A percentile compares a stretch with the other conserved stretches of the same genome.
Conservation (phyloP, 73 alveolate species). For the Uronychia binucleata region DNA sequence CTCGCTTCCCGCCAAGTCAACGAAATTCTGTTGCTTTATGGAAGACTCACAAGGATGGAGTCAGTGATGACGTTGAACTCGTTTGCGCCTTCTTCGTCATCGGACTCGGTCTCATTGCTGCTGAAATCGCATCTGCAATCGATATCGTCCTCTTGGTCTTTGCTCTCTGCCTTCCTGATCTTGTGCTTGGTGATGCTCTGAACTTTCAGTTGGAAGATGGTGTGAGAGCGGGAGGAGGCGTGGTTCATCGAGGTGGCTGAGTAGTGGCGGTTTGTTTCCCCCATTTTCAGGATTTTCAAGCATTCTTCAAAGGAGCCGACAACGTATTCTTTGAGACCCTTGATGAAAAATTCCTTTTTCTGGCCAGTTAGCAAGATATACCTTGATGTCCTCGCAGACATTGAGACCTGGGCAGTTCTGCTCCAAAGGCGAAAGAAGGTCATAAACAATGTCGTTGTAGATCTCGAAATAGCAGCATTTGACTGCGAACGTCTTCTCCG, state of each 20-base stretch:
- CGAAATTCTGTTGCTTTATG: conserved; percentile 57
- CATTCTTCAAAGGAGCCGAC: conserved; percentile 78
- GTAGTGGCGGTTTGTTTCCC: conserved; percentile 81
- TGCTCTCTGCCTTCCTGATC: not conserved
- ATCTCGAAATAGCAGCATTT: conserved; percentile 95
- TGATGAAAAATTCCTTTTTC: conserved; percentile 74
- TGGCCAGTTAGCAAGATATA: not conserved
- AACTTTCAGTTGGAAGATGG: conserved; percentile 73
- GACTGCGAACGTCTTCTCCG: conserved; percentile 30
- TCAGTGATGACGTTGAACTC: conserved; percentile 63
- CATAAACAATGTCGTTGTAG: conserved; percentile 94
- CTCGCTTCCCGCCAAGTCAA: conserved; percentile 98
- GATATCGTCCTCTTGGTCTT: conserved; percentile 14
- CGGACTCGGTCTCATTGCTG: not conserved
- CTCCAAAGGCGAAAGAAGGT: conserved; percentile 71
- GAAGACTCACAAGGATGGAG: conserved; percentile 34
- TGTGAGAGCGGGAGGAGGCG: conserved; percentile 80
- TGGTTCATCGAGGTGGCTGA: conserved; percentile 88
- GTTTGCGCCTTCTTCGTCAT: not conserved
- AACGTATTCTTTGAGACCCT: conserved; percentile 76
- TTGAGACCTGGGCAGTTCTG: conserved; percentile 45
- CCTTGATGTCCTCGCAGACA: conserved; percentile 61
- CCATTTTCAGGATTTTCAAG: conserved; percentile 69
- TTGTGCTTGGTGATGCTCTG: not conserved
- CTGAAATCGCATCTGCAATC: not conserved